Evolutionary conservation across 2,329 filamentous ascomycete species (phyloP).

Genomic region (Endocalyx cinctus): DNA sequence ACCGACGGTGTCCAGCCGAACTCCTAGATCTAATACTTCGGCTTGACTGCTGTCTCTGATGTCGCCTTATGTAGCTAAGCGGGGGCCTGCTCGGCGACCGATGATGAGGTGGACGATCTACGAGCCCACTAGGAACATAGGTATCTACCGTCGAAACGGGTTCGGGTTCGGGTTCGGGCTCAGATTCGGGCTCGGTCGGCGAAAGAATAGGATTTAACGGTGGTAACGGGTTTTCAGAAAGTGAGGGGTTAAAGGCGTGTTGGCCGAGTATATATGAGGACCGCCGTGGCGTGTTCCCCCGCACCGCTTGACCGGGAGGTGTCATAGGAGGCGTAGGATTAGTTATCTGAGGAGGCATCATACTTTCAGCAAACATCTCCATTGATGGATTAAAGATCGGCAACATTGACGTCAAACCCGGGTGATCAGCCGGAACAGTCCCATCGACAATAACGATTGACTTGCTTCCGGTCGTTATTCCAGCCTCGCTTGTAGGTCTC

Average conservation of each 20-base stretch:
- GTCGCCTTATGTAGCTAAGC: constrained; percentile 30
- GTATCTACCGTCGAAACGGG: too few relatives aligned
- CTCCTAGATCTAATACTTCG: constrained; percentile 44
- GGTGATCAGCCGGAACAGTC: constrained; percentile 47
- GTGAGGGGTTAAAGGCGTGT: constrained; percentile 32
- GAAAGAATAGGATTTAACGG: too few relatives aligned
- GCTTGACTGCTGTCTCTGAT: constrained; percentile 43
- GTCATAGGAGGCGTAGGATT: constrained; percentile 60
- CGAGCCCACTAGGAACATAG: too few relatives aligned
- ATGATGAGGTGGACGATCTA: too few relatives aligned
- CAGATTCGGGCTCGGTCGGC: too few relatives aligned
- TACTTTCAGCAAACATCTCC: constrained; percentile 50
- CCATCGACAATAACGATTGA: constrained; percentile 86
- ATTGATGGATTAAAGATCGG: constrained; percentile 40
- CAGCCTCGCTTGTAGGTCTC: constrained; percentile 46
- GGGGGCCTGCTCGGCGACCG: constrained; percentile 28
- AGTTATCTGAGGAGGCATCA: constrained; percentile 39
- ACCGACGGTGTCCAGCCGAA: constrained; percentile 50
- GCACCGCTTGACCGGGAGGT: constrained; percentile 41
- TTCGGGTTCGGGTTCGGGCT: too few relatives aligned
- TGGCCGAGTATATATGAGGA: constrained; percentile 54
- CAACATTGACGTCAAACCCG: constrained; percentile 47
- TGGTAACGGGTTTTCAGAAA: constrained; percentile 37
- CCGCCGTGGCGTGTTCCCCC: constrained; percentile 41
- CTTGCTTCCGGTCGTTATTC: constrained; percentile 75